phyloP scores from a whole-genome alignment of 306 rosid species.

The Rosa multiflora region DNA sequence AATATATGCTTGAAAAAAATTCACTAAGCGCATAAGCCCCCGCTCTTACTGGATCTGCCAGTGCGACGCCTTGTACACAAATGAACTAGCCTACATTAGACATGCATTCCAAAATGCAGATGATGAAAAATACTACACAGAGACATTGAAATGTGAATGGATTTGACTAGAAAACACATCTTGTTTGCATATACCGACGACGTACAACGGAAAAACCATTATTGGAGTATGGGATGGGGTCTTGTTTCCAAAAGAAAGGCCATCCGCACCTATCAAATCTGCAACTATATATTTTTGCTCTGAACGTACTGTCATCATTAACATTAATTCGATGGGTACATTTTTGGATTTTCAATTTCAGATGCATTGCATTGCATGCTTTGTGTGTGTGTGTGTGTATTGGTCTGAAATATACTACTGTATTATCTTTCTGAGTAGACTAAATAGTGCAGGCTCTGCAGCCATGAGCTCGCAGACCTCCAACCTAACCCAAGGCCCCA shows the following conservation, averaged over 20 bases:
- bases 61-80: neutral
- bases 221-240: conserved; percentile 19
- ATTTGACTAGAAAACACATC: neutral
- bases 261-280: conserved; percentile 17
- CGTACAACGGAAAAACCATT: neutral
- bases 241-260: conserved; percentile 32
- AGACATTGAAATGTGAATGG: neutral
- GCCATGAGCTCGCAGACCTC: conserved; percentile 35
- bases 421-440: neutral
- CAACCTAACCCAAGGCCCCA: conserved; percentile 44
- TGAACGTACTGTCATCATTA: neutral
- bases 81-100: neutral
- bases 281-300: conserved; percentile 28
- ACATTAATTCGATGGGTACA: conserved; percentile 17
- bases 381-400: too few species aligned
- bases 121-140: neutral
- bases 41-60: too few species aligned
- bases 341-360: conserved; percentile 13
- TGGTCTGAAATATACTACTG: too few species aligned
- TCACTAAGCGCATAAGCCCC: too few species aligned
- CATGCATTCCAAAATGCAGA: neutral
- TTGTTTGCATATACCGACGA: neutral
- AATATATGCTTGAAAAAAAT: too few species aligned
- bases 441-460: neutral
- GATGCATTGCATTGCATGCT: conserved; percentile 3